phyloP scores from a whole-genome alignment of 495 filamentous ascomycete species.

The Neurospora sp. region DNA sequence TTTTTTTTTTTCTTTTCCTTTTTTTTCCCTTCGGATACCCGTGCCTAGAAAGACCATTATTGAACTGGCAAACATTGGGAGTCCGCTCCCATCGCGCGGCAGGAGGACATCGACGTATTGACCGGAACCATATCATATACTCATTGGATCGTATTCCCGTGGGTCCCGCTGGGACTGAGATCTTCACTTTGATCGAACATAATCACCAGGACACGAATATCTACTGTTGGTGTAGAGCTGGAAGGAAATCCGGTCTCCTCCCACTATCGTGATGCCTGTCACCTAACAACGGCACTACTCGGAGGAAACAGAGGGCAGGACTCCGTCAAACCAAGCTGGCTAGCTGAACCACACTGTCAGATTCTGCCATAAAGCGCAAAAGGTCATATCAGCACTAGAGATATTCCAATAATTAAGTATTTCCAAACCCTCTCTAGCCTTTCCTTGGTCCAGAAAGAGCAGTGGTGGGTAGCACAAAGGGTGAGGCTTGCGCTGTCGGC shows the following conservation, averaged over 20 bases:
- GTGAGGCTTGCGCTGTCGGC: neutral
- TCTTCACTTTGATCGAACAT: neutral
- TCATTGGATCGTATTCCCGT: neutral
- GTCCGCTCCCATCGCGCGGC: neutral
- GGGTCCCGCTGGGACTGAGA: neutral
- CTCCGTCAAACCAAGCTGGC: neutral
- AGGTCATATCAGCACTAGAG: neutral
- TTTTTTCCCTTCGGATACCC: neutral
- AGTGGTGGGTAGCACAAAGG: neutral
- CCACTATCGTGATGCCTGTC: neutral
- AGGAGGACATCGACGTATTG: neutral
- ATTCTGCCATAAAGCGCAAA: neutral
- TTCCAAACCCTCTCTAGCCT: neutral
- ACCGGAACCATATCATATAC: neutral
- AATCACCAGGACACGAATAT: neutral
- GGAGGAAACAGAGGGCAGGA: neutral
- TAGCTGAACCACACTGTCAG: neutral
- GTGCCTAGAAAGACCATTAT: neutral
- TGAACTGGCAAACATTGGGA: neutral
- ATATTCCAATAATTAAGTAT: neutral
- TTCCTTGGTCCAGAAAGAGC: neutral
- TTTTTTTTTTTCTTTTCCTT: neutral
- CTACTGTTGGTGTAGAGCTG: neutral
- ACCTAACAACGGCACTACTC: neutral
- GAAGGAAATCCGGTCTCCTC: neutral